phyloP scores from a whole-genome alignment of 208 protist species.

The Blechomonas ayalai region DNA sequence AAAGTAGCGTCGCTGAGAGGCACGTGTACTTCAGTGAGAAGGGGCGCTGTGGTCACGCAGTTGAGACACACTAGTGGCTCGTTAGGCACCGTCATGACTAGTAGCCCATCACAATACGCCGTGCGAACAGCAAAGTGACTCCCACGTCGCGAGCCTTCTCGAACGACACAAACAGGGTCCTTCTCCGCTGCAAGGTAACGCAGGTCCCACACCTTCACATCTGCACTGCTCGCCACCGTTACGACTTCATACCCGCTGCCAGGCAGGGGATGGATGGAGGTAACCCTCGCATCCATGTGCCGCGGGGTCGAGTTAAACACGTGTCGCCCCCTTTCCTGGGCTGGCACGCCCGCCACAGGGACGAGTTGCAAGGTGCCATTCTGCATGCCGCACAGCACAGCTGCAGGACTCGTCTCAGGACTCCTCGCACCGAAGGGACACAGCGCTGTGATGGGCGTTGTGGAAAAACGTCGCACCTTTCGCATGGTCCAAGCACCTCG shows the following conservation, averaged over 20 bases:
- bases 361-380: slow-evolving; percentile 45
- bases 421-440: slow-evolving; percentile 1
- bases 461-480: slow-evolving; percentile 10
- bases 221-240: slow-evolving; percentile 38
- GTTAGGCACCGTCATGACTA: slow-evolving; percentile 10
- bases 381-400: slow-evolving; percentile 33
- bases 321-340: neutral
- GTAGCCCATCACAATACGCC: slow-evolving; percentile 18
- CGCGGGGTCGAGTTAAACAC: slow-evolving; percentile 19
- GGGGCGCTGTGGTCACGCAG: slow-evolving; percentile 5
- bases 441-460: slow-evolving; percentile 16
- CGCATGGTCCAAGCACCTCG: slow-evolving; percentile 4
- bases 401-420: neutral
- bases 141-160: slow-evolving; percentile 9
- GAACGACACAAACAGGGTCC: slow-evolving; percentile 24
- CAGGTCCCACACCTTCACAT: slow-evolving; percentile 60
- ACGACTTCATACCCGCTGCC: slow-evolving; percentile 32
- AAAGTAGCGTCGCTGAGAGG: neutral
- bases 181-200: slow-evolving; percentile 20
- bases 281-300: slow-evolving; percentile 24
- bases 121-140: slow-evolving; percentile 10
- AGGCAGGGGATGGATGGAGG: slow-evolving; percentile 18
- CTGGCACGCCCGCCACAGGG: neutral
- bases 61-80: slow-evolving; percentile 22
- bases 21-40: slow-evolving; percentile 5